These are phyloP conservation scores for Cyclotella atomus DNA, from an alignment of 108 stramenopile species.

Conservation along the genomic window DNA sequence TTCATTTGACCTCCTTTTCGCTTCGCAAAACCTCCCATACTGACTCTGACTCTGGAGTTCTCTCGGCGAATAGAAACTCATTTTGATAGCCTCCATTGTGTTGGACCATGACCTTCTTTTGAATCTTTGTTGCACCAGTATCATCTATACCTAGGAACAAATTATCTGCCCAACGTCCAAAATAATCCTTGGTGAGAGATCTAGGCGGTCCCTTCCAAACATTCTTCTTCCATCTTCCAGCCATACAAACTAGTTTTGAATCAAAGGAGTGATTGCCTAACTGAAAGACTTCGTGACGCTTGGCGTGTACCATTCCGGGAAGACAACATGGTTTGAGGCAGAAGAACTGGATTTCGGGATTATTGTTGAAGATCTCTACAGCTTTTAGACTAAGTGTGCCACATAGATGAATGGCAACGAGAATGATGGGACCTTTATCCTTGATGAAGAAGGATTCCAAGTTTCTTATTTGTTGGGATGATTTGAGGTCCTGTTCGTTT, in stretches of 20 bases:
- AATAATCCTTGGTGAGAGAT: conserved; percentile 30
- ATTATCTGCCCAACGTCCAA: conserved; percentile 54
- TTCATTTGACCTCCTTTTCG: not conserved
- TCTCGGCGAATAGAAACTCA: conserved; percentile 64
- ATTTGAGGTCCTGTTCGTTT: conserved; percentile 48
- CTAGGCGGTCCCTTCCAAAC: conserved; percentile 65
- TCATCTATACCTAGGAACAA: conserved; percentile 50
- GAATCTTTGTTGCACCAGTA: conserved; percentile 22
- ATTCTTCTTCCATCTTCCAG: conserved; percentile 59
- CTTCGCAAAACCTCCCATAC: conserved; percentile 32
- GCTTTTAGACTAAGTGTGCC: conserved; percentile 65
- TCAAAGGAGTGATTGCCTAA: conserved; percentile 58
- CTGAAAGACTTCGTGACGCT: conserved; percentile 60
- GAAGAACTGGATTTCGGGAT: conserved; percentile 45
- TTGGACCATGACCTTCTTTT: conserved; percentile 27
- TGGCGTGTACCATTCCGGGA: conserved; percentile 64
- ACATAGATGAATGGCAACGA: conserved; percentile 70
- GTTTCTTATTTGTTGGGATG: conserved; percentile 24
- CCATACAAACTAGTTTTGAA: conserved; percentile 54
- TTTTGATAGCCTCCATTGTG: conserved; percentile 64
- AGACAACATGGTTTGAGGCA: conserved; percentile 75
- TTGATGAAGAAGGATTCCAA: conserved; percentile 36
- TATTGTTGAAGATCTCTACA: conserved; percentile 64
- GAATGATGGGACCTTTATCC: conserved; percentile 43
- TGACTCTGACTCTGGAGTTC: conserved; percentile 33